These are phyloP conservation scores for Tolypocladium inflatum DNA, from an alignment of 2,329 filamentous ascomycete genomes.

Conservation along the genomic window DNA sequence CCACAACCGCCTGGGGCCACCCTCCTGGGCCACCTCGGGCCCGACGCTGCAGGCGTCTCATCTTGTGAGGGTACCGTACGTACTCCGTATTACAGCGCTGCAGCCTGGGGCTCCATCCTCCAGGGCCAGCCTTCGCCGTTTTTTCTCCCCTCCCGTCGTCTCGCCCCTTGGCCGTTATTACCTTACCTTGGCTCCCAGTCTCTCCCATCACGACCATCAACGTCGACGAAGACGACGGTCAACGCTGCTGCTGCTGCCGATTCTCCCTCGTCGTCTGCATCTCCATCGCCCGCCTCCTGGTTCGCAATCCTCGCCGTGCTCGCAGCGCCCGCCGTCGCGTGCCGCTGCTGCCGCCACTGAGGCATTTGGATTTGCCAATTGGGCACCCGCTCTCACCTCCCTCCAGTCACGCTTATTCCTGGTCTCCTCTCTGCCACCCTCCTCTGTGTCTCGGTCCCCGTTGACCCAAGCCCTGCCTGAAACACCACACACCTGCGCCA, in stretches of 20 bases:
- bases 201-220: not conserved
- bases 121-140: not conserved
- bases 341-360: not conserved
- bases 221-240: not conserved
- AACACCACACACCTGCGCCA: slow-evolving; percentile 9
- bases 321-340: not conserved
- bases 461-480: slow-evolving; percentile 13
- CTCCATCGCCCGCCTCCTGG: not conserved
- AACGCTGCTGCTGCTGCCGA: not conserved
- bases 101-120: not conserved
- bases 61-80: not conserved
- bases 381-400: not conserved
- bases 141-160: not conserved
- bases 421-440: not conserved
- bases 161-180: not conserved
- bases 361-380: not conserved
- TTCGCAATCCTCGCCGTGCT: not conserved
- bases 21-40: not conserved
- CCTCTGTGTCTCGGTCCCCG: not conserved
- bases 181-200: not conserved
- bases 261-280: not conserved
- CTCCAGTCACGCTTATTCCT: not conserved
- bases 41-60: not conserved
- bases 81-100: not conserved
- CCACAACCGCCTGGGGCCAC: not conserved